Base-by-base conservation (phyloP, 176 grass and related monocot genomes). In the Carex scoparia region DNA sequence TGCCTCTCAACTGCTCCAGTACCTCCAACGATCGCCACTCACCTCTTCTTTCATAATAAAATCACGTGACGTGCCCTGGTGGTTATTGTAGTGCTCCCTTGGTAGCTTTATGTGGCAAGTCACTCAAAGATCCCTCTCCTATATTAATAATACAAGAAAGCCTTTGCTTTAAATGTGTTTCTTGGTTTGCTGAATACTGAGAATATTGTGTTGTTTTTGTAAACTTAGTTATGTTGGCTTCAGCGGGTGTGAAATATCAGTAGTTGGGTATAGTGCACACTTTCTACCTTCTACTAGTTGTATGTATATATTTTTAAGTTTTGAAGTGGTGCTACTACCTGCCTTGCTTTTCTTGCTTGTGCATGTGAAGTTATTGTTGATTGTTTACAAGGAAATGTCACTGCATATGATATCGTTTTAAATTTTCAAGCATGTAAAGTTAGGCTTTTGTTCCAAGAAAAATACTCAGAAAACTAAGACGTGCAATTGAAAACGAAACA, bases 21-120 rank as follows among this genome's bases (percentile, higher is more conserved):
- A 88, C 86, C 79, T 85, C 85, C 2, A 69, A 94, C 62, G 87
- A 89, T 14, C 90, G 12, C 7, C 91, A 67, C 7, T 28, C 93
- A 4, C 97, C 97, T 0, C 88, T 99, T 4, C 81, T 95, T 23
- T 90, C 86, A 84, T 2, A 31, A 30, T 83, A 67, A 83, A 83
- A 83, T 18, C 2, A 18, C 35, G 10, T 66, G 32, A 10, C 3
- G n/a, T 42, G 61, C 27, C 66, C 66, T n/a, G 16, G 66, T 42
- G 7, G 66, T 42, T 69, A 7, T 40, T 78, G 27, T 54, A 13
- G 53, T 57, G 11, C 44, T 77, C 13, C 49, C 6, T 44, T 5
- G 4, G 67, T 42, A 3, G 38, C 65, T 66, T 33, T 33, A 66
- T 33, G 64, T 35, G 0, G 11, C 10, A 4, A 30, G 30, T 3